phyloP scores from a whole-genome alignment of 2,329 filamentous ascomycete genomes.

The Mycocentrospora acerina region DNA sequence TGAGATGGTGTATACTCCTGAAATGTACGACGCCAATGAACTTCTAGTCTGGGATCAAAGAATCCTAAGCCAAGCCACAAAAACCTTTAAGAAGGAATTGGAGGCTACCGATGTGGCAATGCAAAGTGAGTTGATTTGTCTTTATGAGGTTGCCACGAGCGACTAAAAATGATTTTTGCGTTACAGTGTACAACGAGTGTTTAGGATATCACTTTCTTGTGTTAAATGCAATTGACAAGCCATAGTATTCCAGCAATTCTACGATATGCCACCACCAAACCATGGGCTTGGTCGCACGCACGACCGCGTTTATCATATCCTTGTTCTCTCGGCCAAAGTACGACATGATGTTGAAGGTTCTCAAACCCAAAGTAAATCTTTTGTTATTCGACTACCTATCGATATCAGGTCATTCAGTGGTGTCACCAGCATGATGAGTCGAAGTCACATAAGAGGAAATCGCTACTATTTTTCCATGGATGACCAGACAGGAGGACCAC shows the following conservation, averaged over 20 bases:
- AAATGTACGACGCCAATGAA: conserved; percentile 52
- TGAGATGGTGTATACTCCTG: conserved; percentile 61
- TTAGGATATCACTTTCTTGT: neutral
- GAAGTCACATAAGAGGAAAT: conserved; percentile 11
- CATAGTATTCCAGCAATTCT: conserved; percentile 64
- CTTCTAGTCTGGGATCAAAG: conserved; percentile 47
- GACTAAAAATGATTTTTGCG: neutral
- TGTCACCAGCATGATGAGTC: conserved; percentile 17
- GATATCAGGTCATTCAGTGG: conserved; percentile 49
- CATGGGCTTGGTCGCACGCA: conserved; percentile 52
- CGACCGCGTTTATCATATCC: conserved; percentile 66
- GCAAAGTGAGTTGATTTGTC: conserved; percentile 31
- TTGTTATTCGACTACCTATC: conserved; percentile 53
- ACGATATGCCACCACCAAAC: conserved; percentile 52
- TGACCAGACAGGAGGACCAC: conserved; percentile 5
- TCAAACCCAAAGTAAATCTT: conserved; percentile 46
- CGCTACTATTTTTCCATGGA: conserved; percentile 8
- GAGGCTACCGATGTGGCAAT: conserved; percentile 38
- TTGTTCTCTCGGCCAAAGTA: conserved; percentile 58
- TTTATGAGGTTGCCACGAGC: neutral
- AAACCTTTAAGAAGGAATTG: conserved; percentile 15
- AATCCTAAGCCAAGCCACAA: conserved; percentile 25
- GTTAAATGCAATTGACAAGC: conserved; percentile 4
- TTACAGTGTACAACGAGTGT: neutral
- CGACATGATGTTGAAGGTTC: conserved; percentile 9